A percentile compares a stretch with the other conserved stretches of the same genome.
phyloP scores from a whole-genome alignment of 225 moss, liverwort and hornwort species.

The Physcomitrium patens region DNA sequence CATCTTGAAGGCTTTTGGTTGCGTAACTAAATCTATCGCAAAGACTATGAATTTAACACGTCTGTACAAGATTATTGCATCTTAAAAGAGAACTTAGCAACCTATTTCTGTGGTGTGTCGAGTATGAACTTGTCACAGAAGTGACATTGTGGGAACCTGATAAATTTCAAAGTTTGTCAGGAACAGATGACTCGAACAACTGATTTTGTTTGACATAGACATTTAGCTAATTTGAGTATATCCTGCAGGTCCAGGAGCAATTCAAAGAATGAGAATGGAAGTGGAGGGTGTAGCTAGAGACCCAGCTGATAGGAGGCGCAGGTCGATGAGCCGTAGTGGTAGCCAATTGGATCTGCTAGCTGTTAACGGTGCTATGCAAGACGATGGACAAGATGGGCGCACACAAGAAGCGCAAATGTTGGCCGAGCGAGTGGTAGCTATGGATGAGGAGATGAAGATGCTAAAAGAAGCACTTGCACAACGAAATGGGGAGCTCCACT shows the following conservation, averaged over 20 bases:
- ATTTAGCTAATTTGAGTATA: background rate
- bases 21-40: background rate
- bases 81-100: background rate
- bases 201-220: too few relatives aligned
- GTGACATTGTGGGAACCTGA: constrained; percentile 7
- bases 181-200: background rate
- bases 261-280: constrained; percentile 69
- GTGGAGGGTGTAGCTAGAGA: constrained; percentile 54
- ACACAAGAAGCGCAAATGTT: constrained; percentile 59
- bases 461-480: constrained; percentile 62
- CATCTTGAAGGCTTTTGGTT: background rate
- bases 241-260: constrained; percentile 60
- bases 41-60: too few relatives aligned
- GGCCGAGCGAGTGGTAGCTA: constrained; percentile 60
- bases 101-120: background rate
- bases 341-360: constrained; percentile 51
- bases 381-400: constrained; percentile 42
- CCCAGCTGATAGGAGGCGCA: constrained; percentile 51
- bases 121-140: too few relatives aligned
- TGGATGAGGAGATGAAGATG: constrained; percentile 68
- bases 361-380: constrained; percentile 46
- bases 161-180: constrained; percentile 17
- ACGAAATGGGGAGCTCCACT: constrained; percentile 58
- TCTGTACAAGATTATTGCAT: too few relatives aligned
- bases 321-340: constrained; percentile 52